phyloP scores from a whole-genome alignment of 2,329 filamentous ascomycete genomes.

The Cercospora zeina region DNA sequence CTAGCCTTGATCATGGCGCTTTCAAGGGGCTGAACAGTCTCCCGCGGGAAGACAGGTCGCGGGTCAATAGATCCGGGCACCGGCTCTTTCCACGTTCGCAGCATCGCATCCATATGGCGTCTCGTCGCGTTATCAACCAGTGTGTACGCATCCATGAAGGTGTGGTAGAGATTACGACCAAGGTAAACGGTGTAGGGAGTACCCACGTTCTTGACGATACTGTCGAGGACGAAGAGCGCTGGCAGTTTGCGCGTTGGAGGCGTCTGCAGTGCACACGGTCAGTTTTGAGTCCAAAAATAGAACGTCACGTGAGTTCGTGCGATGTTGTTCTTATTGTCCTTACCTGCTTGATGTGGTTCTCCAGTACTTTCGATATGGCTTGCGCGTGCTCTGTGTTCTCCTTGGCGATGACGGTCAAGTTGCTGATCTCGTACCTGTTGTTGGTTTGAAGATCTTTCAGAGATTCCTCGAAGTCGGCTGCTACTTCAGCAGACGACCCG shows the following conservation, averaged over 20 bases:
- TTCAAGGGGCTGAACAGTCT: slow-evolving; percentile 87
- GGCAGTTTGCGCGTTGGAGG: slow-evolving; percentile 86
- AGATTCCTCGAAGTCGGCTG: slow-evolving; percentile 90
- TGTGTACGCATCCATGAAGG: slow-evolving; percentile 95
- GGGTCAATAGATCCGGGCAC: slow-evolving; percentile 90
- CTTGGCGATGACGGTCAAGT: slow-evolving; percentile 93
- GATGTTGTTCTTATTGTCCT: slow-evolving; percentile 44
- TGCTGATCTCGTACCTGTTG: slow-evolving; percentile 93
- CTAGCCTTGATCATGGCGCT: slow-evolving; percentile 86
- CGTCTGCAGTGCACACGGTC: slow-evolving; percentile 59
- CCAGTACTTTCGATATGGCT: slow-evolving; percentile 84
- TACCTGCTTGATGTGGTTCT: slow-evolving; percentile 94
- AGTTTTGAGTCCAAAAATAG: slow-evolving; percentile 38
- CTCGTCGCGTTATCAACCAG: slow-evolving; percentile 80
- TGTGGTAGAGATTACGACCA: slow-evolving; percentile 84
- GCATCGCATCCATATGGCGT: slow-evolving; percentile 92
- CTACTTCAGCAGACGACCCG: slow-evolving; percentile 74
- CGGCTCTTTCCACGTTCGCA: slow-evolving; percentile 97
- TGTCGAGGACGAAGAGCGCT: slow-evolving; percentile 96
- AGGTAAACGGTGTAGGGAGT: slow-evolving; percentile 97
- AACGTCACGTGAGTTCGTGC: slow-evolving; percentile 27
- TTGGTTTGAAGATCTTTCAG: slow-evolving; percentile 89
- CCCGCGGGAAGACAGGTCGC: slow-evolving; percentile 85
- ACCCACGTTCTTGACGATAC: slow-evolving; percentile 97
- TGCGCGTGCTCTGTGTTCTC: slow-evolving; percentile 96